Evolutionary conservation across 768 basidiomycete genomes (phyloP), one percentile per base, ranked within the genome.

Genomic region (Tricholoma furcatifolium): DNA sequence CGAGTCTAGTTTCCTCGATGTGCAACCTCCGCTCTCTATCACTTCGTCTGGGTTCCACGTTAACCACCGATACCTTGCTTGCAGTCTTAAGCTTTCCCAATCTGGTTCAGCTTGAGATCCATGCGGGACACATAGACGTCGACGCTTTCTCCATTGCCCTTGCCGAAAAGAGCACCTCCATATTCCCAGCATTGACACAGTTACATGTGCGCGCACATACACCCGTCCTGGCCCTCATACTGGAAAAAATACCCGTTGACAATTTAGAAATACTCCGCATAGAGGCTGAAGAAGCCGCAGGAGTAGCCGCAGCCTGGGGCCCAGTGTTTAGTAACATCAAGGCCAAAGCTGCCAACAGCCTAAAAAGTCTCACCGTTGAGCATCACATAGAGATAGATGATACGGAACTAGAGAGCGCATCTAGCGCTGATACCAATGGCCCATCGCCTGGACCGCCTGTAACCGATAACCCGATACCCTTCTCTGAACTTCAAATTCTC

Each of bases 91-190:
- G 54, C 17, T 71, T 80, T 21, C 73, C 73, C 8, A 36, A 40
- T 27, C 70, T 81, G 50, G 51, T 50, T 18, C 65, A 76, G 38
- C 67, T 82, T 31, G 72, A 79, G 50, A 47, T 81, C 9, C 78
- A 82, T 49, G 75, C 72, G 2, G 65, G 69, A 9, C 69, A 70
- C 55, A 55, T 81, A 23, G 64, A 67, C 20, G 30, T 55, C 4
- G 62, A 70, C 27, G 56, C 60, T 8, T 41, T 72, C 23, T 34
- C 59, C 30, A 49, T 62, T 27, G 31, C 58, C 5, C 43, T 30
- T 47, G n/a, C 47, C 61, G 46, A 44, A 23, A 43, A 21, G 12
- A 46, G n/a, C 34, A 52, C 34, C 23, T 24, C 31, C 30, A 64
- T 64, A 48, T 76, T 80, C 55, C 67, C 66, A 34, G 64, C 68